These are phyloP conservation scores for Selaginella moellendorffii DNA, from an alignment of 75 land plant species.

Conservation along the genomic window DNA sequence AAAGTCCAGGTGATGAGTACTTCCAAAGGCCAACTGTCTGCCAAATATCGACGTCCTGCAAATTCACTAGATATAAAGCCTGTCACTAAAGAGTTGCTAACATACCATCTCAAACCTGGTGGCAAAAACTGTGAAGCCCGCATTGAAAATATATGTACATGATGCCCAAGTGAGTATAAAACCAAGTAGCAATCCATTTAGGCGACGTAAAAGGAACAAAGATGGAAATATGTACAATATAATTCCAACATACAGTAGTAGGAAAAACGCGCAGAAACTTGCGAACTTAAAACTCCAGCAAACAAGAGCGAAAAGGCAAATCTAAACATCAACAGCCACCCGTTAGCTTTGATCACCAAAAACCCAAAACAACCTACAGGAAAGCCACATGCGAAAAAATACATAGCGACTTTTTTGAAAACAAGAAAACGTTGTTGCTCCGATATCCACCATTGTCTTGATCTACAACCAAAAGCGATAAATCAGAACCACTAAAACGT, in stretches of 20 bases:
- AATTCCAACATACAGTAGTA: constrained; percentile 83
- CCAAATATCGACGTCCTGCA: constrained; percentile 81
- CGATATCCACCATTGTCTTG: constrained; percentile 14
- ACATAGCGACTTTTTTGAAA: constrained; percentile 34
- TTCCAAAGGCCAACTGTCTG: constrained; percentile 86
- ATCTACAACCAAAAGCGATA: constrained; percentile 12
- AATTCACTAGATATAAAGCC: not conserved
- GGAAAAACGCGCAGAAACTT: constrained; percentile 74
- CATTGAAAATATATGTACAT: constrained; percentile 84
- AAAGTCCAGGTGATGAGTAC: constrained; percentile 82
- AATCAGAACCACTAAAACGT: not conserved
- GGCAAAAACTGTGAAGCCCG: constrained; percentile 48
- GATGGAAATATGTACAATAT: constrained; percentile 65
- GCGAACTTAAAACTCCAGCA: constrained; percentile 90
- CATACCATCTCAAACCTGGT: constrained; percentile 48
- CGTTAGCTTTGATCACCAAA: no score
- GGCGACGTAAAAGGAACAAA: constrained; percentile 42
- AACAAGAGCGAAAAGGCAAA: constrained; percentile 62
- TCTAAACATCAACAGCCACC: constrained; percentile 37
- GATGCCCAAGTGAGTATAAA: constrained; percentile 88
- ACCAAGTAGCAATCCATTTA: constrained; percentile 70
- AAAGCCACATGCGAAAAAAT: constrained; percentile 94
- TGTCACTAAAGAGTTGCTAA: not conserved
- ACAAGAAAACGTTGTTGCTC: constrained; percentile 19
- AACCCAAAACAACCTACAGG: constrained; percentile 40